Percentiles rank a stretch among this genome's conserved stretches.
These are phyloP conservation scores for Mucor racemosus DNA, from an alignment of 371 early-diverging fungal genomes.

Conservation along the genomic window DNA sequence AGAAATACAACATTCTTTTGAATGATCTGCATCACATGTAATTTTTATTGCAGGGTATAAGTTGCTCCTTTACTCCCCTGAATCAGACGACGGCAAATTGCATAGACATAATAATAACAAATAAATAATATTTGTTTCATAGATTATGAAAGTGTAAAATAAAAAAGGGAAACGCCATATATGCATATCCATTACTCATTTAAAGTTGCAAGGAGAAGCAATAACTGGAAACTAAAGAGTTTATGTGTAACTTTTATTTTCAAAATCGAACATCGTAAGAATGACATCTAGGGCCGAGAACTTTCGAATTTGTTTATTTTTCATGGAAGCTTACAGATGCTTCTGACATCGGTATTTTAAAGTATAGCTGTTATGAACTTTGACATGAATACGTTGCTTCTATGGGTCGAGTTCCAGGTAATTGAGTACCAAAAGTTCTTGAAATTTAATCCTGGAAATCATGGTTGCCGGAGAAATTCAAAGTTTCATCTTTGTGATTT, in stretches of 20 bases:
- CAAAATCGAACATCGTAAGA: neutral
- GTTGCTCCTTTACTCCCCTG: neutral
- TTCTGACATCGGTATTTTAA: neutral
- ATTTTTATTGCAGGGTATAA: too few relatives aligned
- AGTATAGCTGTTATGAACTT: neutral
- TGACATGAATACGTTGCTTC: neutral
- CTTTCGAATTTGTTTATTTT: neutral
- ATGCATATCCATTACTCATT: neutral
- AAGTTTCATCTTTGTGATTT: neutral
- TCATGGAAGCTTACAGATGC: neutral
- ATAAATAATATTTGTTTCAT: neutral
- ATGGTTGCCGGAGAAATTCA: neutral
- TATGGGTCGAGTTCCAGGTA: neutral
- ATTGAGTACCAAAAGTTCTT: neutral
- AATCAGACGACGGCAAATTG: neutral
- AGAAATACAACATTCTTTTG: too few relatives aligned
- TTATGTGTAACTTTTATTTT: neutral
- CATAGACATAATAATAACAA: neutral
- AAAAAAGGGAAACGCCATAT: neutral
- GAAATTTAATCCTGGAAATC: neutral
- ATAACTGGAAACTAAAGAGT: neutral
- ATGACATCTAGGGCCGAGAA: neutral
- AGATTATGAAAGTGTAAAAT: too few relatives aligned
- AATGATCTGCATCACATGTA: too few relatives aligned
- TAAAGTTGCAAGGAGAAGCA: neutral